phyloP scores from a whole-genome alignment of 495 filamentous ascomycete species.

The Aspergillus saccharolyticus region DNA sequence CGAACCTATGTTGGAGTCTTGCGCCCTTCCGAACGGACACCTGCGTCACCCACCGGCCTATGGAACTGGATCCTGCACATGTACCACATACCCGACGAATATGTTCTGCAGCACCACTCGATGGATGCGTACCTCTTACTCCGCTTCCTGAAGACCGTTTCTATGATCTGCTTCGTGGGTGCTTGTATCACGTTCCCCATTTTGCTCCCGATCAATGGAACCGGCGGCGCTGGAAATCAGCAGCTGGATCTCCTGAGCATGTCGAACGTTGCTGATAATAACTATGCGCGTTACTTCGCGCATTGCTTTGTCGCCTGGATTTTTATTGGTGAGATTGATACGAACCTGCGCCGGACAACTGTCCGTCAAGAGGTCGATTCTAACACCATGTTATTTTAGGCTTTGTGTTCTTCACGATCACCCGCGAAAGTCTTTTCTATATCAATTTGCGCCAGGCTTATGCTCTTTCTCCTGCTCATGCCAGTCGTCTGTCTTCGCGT shows the following conservation, averaged over 20 bases:
- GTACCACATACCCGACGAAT: conserved; percentile 74
- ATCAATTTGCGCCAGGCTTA: conserved; percentile 96
- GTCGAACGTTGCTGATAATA: conserved; percentile 54
- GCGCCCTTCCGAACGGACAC: conserved; percentile 61
- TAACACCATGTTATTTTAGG: conserved; percentile 24
- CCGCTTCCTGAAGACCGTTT: conserved; percentile 71
- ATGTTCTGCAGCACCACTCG: conserved; percentile 82
- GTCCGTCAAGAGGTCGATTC: neutral
- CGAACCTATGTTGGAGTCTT: conserved; percentile 79
- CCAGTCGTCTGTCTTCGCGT: conserved; percentile 84
- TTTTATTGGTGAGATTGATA: conserved; percentile 55
- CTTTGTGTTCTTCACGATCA: conserved; percentile 84
- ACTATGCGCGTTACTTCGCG: conserved; percentile 67
- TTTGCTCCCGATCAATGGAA: conserved; percentile 80
- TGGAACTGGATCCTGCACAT: conserved; percentile 74
- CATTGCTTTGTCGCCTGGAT: conserved; percentile 68
- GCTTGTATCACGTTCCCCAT: conserved; percentile 79
- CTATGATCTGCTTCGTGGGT: conserved; percentile 72
- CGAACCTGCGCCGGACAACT: neutral
- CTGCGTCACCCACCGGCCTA: conserved; percentile 60
- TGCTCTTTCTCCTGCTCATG: conserved; percentile 79
- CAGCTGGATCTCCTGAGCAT: conserved; percentile 79
- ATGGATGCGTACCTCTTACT: conserved; percentile 86
- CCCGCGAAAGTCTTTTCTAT: conserved; percentile 88
- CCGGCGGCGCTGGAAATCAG: conserved; percentile 51